Evolutionary conservation across 495 filamentous ascomycete genomes (phyloP), one percentile per base, ranked within the genome.

Genomic region (Hypoxylon subgilvum): DNA sequence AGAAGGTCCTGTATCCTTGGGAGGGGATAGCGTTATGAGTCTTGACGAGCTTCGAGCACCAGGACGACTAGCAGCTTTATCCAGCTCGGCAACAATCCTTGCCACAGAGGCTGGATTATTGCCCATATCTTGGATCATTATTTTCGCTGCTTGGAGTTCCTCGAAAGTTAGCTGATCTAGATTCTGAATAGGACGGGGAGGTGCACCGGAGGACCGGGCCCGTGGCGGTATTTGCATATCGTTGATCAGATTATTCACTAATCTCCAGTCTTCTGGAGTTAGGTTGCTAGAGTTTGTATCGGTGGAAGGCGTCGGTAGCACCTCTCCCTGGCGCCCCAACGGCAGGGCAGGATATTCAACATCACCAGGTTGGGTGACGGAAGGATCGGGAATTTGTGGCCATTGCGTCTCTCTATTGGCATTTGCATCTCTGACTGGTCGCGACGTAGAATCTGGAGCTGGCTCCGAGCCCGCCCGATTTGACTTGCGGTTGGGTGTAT

Each of bases 401-500:
- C 3, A 8, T 8, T 3, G 3, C 8, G 23, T 27, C 8, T 3
- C 23, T 27, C 23, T 27, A 8, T 27, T 4, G 23, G 23, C 23
- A 27, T 27, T 27, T 8, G 23, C 23, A 27, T 27, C n/a, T n/a
- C n/a, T n/a, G n/a, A n/a, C n/a, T n/a, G n/a, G 23, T 27, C 23
- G 23, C 23, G 23, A 8, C 3, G n/a, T n/a, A n/a, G n/a, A n/a
- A 7, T 9, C 13, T 10, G 30, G 7, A 17, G 13, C n/a, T 9
- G 52, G 38, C 4, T 16, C 30, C n/a, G 35, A 7, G 30, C 28
- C 13, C 35, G 13, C 25, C 31, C 19, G 14, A 6, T 21, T 9
- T 6, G 39, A 21, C 23, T 3, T 27, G 8, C 4, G 8, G n/a
- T 6, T 30, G 12, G 70, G 71, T 12, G 72, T 70, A 16, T 46